A percentile compares a stretch with the other conserved stretches of the same genome.
Conservation (phyloP, 1,284 basidiomycete species). For the Puccinia horiana region DNA sequence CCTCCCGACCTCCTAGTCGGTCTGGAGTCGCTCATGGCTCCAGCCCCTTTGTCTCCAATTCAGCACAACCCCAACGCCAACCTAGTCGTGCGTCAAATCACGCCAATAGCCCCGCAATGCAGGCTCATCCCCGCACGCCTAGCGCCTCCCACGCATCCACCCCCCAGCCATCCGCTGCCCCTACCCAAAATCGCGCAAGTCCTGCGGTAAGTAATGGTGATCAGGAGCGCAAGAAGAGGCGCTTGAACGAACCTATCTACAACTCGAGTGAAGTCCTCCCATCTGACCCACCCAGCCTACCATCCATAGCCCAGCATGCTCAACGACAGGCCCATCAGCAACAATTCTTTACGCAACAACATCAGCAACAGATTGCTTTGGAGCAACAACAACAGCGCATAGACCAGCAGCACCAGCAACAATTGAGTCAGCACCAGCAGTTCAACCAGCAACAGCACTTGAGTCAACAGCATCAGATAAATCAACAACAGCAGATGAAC, state of each 20-base stretch:
- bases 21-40: slow-evolving; percentile 24
- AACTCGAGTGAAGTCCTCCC: not conserved
- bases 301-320: not conserved
- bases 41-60: slow-evolving; percentile 26
- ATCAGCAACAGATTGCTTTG: slow-evolving; percentile 8
- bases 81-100: slow-evolving; percentile 42
- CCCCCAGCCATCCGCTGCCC: slow-evolving; percentile 36
- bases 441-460: slow-evolving; percentile 17
- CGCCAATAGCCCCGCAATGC: slow-evolving; percentile 35
- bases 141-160: slow-evolving; percentile 26
- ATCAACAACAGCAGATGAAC: slow-evolving; percentile 2
- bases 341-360: slow-evolving; percentile 29
- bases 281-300: not conserved
- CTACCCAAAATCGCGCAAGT: slow-evolving; percentile 33
- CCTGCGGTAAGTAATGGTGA: slow-evolving; percentile 31
- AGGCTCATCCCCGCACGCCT: slow-evolving; percentile 38
- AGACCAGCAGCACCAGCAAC: not conserved
- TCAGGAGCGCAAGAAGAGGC: slow-evolving; percentile 46
- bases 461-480: slow-evolving; percentile 11
- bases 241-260: slow-evolving; percentile 24
- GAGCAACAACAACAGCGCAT: slow-evolving; percentile 17
- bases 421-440: not conserved
- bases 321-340: slow-evolving; percentile 10
- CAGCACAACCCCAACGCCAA: slow-evolving; percentile 37
- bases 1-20: slow-evolving; percentile 44